phyloP scores from a whole-genome alignment of 192 early-diverging fungal genomes.

The Coemansia sp. region DNA sequence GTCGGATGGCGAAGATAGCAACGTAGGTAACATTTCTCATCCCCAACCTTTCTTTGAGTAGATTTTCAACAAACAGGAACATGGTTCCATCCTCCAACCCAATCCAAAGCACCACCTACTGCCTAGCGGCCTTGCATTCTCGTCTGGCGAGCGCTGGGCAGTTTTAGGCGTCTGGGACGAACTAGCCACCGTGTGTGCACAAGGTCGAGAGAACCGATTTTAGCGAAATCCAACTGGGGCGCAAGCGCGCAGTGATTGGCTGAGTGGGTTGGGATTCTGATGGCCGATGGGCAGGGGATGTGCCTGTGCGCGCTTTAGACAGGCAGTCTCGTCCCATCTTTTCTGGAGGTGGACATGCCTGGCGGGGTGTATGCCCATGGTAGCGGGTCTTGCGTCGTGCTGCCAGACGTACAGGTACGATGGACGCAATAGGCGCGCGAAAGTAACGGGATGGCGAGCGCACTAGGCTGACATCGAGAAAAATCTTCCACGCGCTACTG shows the following conservation, averaged over 20 bases:
- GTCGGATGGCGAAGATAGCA: neutral
- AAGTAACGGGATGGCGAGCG: neutral
- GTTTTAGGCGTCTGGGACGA: neutral
- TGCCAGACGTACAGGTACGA: neutral
- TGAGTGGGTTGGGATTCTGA: constrained; percentile 7
- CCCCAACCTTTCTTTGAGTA: constrained; percentile 3
- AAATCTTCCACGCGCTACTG: neutral
- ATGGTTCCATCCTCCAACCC: neutral
- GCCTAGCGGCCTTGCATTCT: neutral
- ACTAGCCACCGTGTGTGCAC: neutral
- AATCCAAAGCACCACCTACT: neutral
- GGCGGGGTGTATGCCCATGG: neutral
- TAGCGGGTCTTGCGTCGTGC: neutral
- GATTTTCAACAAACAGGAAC: neutral
- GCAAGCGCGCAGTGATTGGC: constrained; percentile 32
- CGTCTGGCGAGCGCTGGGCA: neutral
- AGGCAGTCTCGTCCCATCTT: neutral
- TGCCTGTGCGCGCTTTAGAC: constrained; percentile 2
- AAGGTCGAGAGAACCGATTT: constrained; percentile 5
- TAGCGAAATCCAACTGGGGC: constrained; percentile 21
- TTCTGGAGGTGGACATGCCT: neutral
- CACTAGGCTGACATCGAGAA: neutral
- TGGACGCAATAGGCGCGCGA: neutral
- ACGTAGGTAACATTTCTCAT: constrained; percentile 2
- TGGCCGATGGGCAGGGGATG: neutral